Conservation (phyloP, 192 early-diverging fungal species). For the Mortierella alpina region DNA sequence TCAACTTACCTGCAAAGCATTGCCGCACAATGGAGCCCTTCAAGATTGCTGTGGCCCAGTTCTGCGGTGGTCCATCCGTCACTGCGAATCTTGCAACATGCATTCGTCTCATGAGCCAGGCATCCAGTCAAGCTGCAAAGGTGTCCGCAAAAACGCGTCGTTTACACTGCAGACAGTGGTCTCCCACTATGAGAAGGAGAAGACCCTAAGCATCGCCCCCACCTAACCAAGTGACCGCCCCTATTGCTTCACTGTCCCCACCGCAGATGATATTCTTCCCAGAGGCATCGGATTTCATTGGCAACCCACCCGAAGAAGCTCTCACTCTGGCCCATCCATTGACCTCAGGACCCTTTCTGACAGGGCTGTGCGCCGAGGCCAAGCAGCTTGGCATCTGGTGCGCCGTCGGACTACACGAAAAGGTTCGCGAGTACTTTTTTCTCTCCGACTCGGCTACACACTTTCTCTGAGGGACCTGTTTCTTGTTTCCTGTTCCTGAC, state of each 20-base stretch:
- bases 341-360: conserved; percentile 63
- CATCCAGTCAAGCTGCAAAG: conserved; percentile 69
- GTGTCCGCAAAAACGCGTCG: conserved; percentile 26
- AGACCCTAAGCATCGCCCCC: background rate
- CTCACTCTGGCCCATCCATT: conserved; percentile 60
- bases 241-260: background rate
- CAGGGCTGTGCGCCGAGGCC: conserved; percentile 69
- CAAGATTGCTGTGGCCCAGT: conserved; percentile 75
- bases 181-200: background rate
- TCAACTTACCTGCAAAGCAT: background rate
- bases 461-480: background rate
- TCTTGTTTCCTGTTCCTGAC: background rate
- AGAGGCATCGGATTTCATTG: conserved; percentile 87
- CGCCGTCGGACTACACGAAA: conserved; percentile 84
- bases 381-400: conserved; percentile 72
- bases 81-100: conserved; percentile 70
- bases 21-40: conserved; percentile 11
- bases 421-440: conserved; percentile 23
- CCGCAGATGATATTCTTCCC: conserved; percentile 81
- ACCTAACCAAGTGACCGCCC: background rate
- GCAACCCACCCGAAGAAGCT: conserved; percentile 62
- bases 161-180: background rate
- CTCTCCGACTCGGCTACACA: background rate
- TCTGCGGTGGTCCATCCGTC: conserved; percentile 73
- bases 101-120: conserved; percentile 65